Evolutionary conservation across 495 filamentous ascomycete genomes (phyloP), one percentile per base, ranked within the genome.

Genomic region (Aspergillus kassunensis): DNA sequence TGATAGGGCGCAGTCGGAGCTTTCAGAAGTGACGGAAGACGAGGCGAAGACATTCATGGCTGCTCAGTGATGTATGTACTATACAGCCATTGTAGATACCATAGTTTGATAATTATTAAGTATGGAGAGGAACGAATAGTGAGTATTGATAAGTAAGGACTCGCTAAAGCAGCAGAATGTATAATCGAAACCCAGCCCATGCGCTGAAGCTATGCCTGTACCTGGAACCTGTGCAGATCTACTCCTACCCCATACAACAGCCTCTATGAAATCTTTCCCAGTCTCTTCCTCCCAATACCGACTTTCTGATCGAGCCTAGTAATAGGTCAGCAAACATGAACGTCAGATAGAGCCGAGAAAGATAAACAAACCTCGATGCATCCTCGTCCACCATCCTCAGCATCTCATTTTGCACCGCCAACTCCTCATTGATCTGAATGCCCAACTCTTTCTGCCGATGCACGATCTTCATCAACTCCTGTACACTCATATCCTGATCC

Each of bases 361-460:
- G 40, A 25, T 23, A 44, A 53, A 73, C 74, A 52, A 65, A 79
- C 77, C 74, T 69, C 53, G 86, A 84, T 4, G 81, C 80, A 75
- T 96, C 90, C 61, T 87, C 76, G 66, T 91, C 86, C 30, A 92
- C 61, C 66, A 86, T 56, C 21, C 78, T 79, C 56, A 98, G 70
- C 82, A 96, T 79, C 59, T 86, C 82, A 63, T 86, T 91, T 75
- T 98, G 93, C 47, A 85, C 65, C 60, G 85, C 82, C 62, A 97
- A 70, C 72, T 98, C 95, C 53, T 88, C 81, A 60, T 91, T 80
- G 54, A 97, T 96, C 37, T 82, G 80, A 41, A 88, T 69, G 0
- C 90, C 93, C 73, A 97, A 82, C 75, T 96, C 89, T 69, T 80
- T 85, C 78, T 96, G 89, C 58, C 86, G 68, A 51, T 80, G 65